Percentiles rank a stretch among this genome's conserved stretches.
phyloP scores from a whole-genome alignment of 2,329 filamentous ascomycete species.

The Clarireedia hainanense region DNA sequence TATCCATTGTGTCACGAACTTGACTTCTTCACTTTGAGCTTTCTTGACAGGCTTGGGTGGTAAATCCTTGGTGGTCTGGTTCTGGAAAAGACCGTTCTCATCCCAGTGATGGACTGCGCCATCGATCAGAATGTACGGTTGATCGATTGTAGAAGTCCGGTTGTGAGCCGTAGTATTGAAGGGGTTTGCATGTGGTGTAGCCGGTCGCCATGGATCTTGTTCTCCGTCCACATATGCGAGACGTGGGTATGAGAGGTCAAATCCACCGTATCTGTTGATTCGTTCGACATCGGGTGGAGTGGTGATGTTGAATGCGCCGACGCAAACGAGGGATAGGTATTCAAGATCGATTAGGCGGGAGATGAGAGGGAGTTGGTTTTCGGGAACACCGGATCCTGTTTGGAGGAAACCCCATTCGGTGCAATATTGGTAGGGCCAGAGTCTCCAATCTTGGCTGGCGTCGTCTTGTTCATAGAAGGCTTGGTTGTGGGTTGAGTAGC shows the following conservation, averaged over 20 bases:
- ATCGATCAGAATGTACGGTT: slow-evolving; percentile 67
- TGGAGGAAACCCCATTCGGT: slow-evolving; percentile 70
- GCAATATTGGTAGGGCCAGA: slow-evolving; percentile 44
- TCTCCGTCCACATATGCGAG: slow-evolving; percentile 73
- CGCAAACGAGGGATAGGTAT: slow-evolving; percentile 56
- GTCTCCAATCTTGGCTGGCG: slow-evolving; percentile 36
- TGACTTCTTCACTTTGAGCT: slow-evolving; percentile 48
- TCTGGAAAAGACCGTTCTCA: slow-evolving; percentile 58
- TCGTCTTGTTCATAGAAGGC: slow-evolving; percentile 38
- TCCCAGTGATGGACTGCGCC: slow-evolving; percentile 80
- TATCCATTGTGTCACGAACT: slow-evolving; percentile 62
- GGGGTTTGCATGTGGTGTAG: slow-evolving; percentile 57
- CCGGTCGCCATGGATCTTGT: slow-evolving; percentile 72
- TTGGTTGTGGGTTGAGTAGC: slow-evolving; percentile 41
- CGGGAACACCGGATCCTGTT: slow-evolving; percentile 62
- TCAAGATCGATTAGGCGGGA: slow-evolving; percentile 62
- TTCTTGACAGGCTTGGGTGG: slow-evolving; percentile 52
- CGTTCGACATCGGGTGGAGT: slow-evolving; percentile 51
- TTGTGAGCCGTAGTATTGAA: slow-evolving; percentile 39
- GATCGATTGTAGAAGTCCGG: slow-evolving; percentile 50
- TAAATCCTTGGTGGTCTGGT: slow-evolving; percentile 45
- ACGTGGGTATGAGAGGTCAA: slow-evolving; percentile 60
- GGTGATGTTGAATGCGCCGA: slow-evolving; percentile 61
- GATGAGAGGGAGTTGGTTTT: slow-evolving; percentile 56
- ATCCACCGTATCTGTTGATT: slow-evolving; percentile 73